Conservation (phyloP, 139 green algal genomes). For the Micractinium sp. region DNA sequence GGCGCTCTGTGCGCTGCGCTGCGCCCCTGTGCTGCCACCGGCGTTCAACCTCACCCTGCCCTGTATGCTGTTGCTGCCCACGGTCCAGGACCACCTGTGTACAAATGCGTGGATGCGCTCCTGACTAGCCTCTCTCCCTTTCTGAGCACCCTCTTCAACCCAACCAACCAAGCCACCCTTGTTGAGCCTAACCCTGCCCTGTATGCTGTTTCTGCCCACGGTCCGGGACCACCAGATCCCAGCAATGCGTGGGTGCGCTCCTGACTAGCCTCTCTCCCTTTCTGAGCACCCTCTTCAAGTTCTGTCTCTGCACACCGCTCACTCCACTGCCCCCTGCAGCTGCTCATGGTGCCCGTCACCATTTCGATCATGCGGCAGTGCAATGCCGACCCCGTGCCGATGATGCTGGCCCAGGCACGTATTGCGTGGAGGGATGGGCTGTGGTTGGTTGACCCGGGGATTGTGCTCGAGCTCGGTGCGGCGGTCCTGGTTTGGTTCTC, state of each 20-base stretch:
- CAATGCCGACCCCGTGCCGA: slow-evolving; percentile 53
- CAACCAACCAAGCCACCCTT: no score
- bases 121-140: neutral
- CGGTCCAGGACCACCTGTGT: no score
- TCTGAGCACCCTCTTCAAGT: no score
- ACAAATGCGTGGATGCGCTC: neutral
- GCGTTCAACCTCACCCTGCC: no score
- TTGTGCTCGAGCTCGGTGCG: no score
- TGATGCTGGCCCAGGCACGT: slow-evolving; percentile 50
- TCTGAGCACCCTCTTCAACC: no score
- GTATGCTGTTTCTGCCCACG: neutral
- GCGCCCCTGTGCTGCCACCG: no score
- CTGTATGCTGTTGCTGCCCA: neutral
- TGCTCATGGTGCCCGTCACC: slow-evolving; percentile 62
- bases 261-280: neutral
- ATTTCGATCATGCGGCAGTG: slow-evolving; percentile 53
- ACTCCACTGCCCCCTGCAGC: neutral
- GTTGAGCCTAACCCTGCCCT: neutral
- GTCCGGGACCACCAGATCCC: no score
- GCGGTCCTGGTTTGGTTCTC: no score
- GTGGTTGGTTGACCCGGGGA: no score
- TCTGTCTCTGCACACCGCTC: neutral
- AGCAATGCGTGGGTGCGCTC: neutral
- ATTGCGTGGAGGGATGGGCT: no score
- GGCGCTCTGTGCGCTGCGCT: no score